Evolutionary conservation across 805 yeast genomes (phyloP), one percentile per base, ranked within the genome.

Genomic region (Diddensiella transvaalensis): DNA sequence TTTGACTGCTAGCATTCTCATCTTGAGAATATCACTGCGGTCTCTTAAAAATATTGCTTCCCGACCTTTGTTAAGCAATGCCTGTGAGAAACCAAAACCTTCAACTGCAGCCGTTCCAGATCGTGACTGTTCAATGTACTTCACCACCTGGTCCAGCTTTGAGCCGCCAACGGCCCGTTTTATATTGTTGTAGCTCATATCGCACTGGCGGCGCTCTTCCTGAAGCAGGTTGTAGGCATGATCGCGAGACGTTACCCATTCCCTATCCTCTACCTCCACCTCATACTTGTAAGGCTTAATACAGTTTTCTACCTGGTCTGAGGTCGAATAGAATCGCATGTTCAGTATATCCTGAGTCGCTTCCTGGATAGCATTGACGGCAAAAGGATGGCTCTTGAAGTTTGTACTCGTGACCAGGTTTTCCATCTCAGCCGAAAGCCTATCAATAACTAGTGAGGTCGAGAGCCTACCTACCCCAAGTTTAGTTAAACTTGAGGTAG

Each of bases 271-370:
- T 42, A 93, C 79, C 61, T 93, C 99, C 51, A 93, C 90, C 62
- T 93, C 99, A 65, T 91, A 93, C 69, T 93, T 93, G 71, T 85
- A 93, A 2, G 99, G 99, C 65, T 93, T 93, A 60, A 93, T 91
- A 69, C 98, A 90, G 66, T 95, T 93, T 61, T 93, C 99, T 4
- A 93, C 98, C 65, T 93, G 99, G 65, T 95, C 99, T 0, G 99
- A 95, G 0, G 99, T 91, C 1, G 96, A 83, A 55, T 82, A 87
- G 63, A 78, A 93, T 55, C 91, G 80, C 22, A 85, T 70, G 54
- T 82, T 82, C 53, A 93, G 72, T 4, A 93, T 96, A 21, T 82
- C 72, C 26, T 78, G 75, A 0, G 96, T 95, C 2, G 97, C 95
- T 36, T 88, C 95, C 46, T 77, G 79, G 6, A 93, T 89, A 2